Base-by-base conservation (phyloP, 768 basidiomycete species). In the Fistulinella prunicolor region DNA sequence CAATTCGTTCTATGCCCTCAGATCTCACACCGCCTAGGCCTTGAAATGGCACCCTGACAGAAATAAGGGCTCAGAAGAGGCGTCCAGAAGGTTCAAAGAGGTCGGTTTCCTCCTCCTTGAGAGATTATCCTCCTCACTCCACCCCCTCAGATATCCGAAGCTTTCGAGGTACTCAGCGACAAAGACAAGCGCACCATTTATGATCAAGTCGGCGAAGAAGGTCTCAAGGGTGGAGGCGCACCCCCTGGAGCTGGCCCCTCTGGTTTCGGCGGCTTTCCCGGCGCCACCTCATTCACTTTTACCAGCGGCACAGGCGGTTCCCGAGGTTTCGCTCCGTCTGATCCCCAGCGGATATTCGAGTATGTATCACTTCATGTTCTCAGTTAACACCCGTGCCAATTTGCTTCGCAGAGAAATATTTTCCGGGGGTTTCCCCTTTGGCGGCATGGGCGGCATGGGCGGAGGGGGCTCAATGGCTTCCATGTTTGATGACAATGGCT, bases 1-100 rank as follows among this genome's bases (percentile, higher is more conserved):
- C 19, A 9, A 10, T 28, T 28, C 26, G 12, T 35, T 49, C 26
- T 30, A 19, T 21, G n/a, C 12, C 16, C 1, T 6, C n/a, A 56
- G 36, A 32, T 36, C 42, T 44, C 24, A 32, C 30, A 9, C 41
- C 22, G 4, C 49, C 32, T 74, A 79, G 87, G 91, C 93, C 39
- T 67, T 96, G 66, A 93, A 90, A 80, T 90, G 89, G 85, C 95
- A 98, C 67, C 94, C 94, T 30, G 94, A 96, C 65, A 80, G 94
- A 32, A 95, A 96, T 62, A 71, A 72, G 46, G 89, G 90, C 23
- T 85, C 88, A 42, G 94, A 94, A 56, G 86, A 85, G 55, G 88
- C 95, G 0, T 85, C 81, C 3, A 77, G 80, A 66, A 95, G 89
- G 69, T 98, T 99, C 70, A 94, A 99, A 72, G 82, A 94, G 79